A percentile compares a stretch with the other conserved stretches of the same genome.
Conservation (phyloP, 2,329 filamentous ascomycete genomes). For the Annulohypoxylon truncatum region DNA sequence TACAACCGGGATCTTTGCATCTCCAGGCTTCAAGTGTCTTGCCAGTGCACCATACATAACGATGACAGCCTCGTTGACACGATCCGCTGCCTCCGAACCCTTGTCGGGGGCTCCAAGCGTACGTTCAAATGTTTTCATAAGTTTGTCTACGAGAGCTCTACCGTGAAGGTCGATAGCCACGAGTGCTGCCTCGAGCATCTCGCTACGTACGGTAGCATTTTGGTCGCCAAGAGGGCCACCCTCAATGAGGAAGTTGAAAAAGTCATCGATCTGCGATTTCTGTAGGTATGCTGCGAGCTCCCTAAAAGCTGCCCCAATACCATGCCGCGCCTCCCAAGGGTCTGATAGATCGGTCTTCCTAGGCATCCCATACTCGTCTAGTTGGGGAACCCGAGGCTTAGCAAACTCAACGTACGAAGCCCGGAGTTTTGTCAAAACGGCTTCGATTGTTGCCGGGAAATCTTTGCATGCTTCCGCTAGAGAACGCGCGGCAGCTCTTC, state of each 20-base stretch:
- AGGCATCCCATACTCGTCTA: conserved; percentile 95
- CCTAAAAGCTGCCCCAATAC: conserved; percentile 87
- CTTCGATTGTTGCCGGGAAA: conserved; percentile 69
- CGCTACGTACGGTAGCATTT: conserved; percentile 79
- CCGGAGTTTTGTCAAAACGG: conserved; percentile 74
- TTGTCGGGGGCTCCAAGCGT: conserved; percentile 89
- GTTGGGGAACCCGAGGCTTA: conserved; percentile 83
- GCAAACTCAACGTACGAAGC: conserved; percentile 80
- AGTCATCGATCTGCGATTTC: conserved; percentile 75
- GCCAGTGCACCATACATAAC: conserved; percentile 96
- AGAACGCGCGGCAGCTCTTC: conserved; percentile 84
- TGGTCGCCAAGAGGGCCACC: conserved; percentile 88
- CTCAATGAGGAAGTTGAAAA: conserved; percentile 88
- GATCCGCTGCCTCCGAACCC: conserved; percentile 82
- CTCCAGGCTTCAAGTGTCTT: conserved; percentile 85
- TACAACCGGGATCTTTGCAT: conserved; percentile 87
- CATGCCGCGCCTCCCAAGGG: conserved; percentile 91
- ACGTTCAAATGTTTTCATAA: conserved; percentile 92
- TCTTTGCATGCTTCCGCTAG: conserved; percentile 78
- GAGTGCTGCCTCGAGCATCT: conserved; percentile 93
- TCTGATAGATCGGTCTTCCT: conserved; percentile 88
- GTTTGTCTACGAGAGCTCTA: conserved; percentile 81
- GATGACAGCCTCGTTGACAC: conserved; percentile 96
- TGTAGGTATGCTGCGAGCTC: conserved; percentile 80
- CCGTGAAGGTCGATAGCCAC: conserved; percentile 84